Evolutionary conservation across 192 early-diverging fungal genomes (phyloP).

Genomic region (Coemansia sp.): DNA sequence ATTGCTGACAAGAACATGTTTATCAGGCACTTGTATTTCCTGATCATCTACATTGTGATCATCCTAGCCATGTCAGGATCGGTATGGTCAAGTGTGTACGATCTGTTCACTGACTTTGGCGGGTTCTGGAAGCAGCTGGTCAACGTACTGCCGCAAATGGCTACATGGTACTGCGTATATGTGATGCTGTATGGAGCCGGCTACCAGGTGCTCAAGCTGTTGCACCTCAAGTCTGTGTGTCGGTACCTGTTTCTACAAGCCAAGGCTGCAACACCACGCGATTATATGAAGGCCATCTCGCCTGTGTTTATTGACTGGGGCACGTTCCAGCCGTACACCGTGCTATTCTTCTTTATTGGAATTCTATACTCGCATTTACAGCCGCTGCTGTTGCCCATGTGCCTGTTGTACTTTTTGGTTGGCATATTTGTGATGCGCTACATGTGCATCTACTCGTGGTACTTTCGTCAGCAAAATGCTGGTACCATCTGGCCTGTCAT

Average conservation of each 20-base stretch:
- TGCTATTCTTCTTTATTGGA: constrained; percentile 71
- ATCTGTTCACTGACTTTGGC: constrained; percentile 66
- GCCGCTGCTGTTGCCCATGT: constrained; percentile 71
- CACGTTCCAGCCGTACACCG: constrained; percentile 63
- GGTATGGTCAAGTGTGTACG: constrained; percentile 60
- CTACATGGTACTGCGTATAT: constrained; percentile 78
- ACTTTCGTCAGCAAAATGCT: constrained; percentile 68
- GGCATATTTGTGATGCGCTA: constrained; percentile 72
- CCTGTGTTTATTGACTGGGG: constrained; percentile 71
- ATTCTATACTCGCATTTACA: constrained; percentile 74
- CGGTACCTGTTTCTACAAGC: constrained; percentile 45
- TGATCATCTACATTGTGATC: constrained; percentile 72
- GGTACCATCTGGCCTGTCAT: constrained; percentile 72
- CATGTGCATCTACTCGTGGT: constrained; percentile 74
- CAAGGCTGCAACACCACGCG: constrained; percentile 64
- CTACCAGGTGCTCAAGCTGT: constrained; percentile 63
- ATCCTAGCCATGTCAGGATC: constrained; percentile 71
- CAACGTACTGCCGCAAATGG: constrained; percentile 62
- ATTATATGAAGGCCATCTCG: constrained; percentile 68
- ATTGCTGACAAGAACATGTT: constrained; percentile 53
- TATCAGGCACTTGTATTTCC: constrained; percentile 68
- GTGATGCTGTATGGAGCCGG: constrained; percentile 71
- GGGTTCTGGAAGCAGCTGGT: constrained; percentile 63
- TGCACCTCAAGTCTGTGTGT: constrained; percentile 64
- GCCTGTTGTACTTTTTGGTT: constrained; percentile 63